phyloP scores from a whole-genome alignment of 1,139 yeast species.

The Hansenula sp. region DNA sequence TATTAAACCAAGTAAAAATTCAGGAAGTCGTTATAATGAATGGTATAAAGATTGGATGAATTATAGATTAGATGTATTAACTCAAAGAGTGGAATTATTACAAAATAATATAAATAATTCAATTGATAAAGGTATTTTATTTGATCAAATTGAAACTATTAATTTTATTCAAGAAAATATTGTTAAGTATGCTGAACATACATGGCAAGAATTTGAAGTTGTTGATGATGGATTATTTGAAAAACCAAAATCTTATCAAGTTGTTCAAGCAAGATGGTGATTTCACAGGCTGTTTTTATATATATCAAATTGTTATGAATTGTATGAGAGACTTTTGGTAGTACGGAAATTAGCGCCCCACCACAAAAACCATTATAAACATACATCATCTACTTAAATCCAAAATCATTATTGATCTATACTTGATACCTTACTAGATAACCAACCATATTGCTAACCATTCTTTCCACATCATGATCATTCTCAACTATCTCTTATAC shows the following conservation, averaged over 20 bases:
- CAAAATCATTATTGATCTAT: no score
- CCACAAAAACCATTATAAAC: no score
- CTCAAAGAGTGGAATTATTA: constrained; percentile 32
- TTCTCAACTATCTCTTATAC: constrained; percentile 8
- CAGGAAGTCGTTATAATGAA: constrained; percentile 32
- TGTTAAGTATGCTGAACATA: constrained; percentile 31
- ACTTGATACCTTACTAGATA: no score
- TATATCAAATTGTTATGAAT: no score
- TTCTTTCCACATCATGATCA: constrained; percentile 8
- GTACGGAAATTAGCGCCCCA: no score
- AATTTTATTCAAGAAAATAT: constrained; percentile 35
- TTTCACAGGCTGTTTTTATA: no score
- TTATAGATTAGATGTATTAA: constrained; percentile 38
- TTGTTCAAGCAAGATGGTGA: constrained; percentile 10
- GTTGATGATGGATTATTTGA: constrained; percentile 27
- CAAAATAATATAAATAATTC: constrained; percentile 21
- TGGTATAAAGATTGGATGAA: constrained; percentile 41
- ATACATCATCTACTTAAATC: no score
- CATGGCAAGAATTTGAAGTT: constrained; percentile 46
- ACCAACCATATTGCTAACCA: no score
- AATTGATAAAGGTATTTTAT: constrained; percentile 25
- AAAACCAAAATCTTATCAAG: constrained; percentile 14
- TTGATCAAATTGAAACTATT: constrained; percentile 37
- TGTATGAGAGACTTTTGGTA: no score
- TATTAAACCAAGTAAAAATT: constrained; percentile 31